A percentile compares a stretch with the other conserved stretches of the same genome.
phyloP scores from a whole-genome alignment of 1,284 basidiomycete species.

The Somion occarium region DNA sequence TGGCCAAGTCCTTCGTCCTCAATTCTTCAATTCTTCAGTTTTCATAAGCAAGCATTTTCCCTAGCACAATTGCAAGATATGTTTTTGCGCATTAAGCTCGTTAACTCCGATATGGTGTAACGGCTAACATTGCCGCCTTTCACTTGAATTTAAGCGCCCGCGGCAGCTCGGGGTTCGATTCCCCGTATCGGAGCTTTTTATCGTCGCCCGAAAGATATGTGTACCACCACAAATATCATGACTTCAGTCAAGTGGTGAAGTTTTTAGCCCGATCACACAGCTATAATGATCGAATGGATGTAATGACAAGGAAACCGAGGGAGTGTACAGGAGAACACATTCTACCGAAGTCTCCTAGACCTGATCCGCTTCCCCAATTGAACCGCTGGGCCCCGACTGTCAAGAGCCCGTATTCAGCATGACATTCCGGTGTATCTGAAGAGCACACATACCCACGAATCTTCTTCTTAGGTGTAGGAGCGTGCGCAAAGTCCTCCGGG shows the following conservation, averaged over 20 bases:
- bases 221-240: no score
- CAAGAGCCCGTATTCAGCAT: conserved; percentile 1
- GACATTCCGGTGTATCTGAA: not conserved
- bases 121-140: conserved; percentile 7
- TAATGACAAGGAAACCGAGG: no score
- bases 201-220: no score
- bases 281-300: no score
- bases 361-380: conserved; percentile 74
- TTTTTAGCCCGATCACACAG: no score
- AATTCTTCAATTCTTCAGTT: no score
- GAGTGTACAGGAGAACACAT: no score
- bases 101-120: conserved; percentile 12
- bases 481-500: conserved; percentile 58
- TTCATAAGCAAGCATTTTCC: no score
- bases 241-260: no score
- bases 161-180: conserved; percentile 78
- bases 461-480: conserved; percentile 63
- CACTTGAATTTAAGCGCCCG: conserved; percentile 22
- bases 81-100: no score
- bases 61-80: no score
- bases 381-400: conserved; percentile 58
- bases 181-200: conserved; percentile 49
- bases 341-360: conserved; percentile 48
- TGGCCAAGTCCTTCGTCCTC: no score
- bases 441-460: conserved; percentile 60